A percentile compares a stretch with the other conserved stretches of the same genome.
Conservation (phyloP, 257 asterid genomes). For the Penstemon barbatus region DNA sequence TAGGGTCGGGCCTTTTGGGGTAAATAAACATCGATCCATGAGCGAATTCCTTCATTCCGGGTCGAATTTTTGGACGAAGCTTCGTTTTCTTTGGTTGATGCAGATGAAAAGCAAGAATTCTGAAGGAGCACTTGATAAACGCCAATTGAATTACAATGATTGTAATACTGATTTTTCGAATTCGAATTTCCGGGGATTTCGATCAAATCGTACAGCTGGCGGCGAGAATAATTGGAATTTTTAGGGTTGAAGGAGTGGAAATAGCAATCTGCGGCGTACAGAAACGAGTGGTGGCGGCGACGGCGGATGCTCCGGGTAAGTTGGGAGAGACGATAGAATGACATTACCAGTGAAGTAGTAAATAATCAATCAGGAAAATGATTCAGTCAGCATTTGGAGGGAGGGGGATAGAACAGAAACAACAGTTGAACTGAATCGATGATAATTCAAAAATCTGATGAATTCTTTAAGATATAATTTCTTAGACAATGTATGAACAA, state of each 20-base stretch:
- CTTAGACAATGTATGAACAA: too few relatives aligned
- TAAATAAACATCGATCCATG: constrained; percentile 80
- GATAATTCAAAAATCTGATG: too few relatives aligned
- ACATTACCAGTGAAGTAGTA: constrained; percentile 14
- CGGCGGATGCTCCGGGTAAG: constrained; percentile 29
- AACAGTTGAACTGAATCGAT: too few relatives aligned
- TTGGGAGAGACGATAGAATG: constrained; percentile 34
- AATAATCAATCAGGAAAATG: neutral
- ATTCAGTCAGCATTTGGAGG: neutral
- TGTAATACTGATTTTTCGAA: constrained; percentile 21
- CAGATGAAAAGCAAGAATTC: constrained; percentile 41
- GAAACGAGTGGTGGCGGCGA: constrained; percentile 29
- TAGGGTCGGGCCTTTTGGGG: constrained; percentile 63
- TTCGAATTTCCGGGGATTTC: constrained; percentile 22
- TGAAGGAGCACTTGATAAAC: constrained; percentile 33
- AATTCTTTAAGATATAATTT: too few relatives aligned
- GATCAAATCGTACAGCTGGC: constrained; percentile 21
- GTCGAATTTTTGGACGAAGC: constrained; percentile 30
- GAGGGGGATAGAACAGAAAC: too few relatives aligned
- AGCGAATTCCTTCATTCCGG: constrained; percentile 25
- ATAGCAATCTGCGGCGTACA: constrained; percentile 23
- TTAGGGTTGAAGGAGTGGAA: constrained; percentile 12
- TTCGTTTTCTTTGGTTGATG: constrained; percentile 36
- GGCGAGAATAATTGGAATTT: constrained; percentile 16
- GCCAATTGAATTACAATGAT: constrained; percentile 28